phyloP scores from a whole-genome alignment of 768 basidiomycete species.

The Royoungia palumana region DNA sequence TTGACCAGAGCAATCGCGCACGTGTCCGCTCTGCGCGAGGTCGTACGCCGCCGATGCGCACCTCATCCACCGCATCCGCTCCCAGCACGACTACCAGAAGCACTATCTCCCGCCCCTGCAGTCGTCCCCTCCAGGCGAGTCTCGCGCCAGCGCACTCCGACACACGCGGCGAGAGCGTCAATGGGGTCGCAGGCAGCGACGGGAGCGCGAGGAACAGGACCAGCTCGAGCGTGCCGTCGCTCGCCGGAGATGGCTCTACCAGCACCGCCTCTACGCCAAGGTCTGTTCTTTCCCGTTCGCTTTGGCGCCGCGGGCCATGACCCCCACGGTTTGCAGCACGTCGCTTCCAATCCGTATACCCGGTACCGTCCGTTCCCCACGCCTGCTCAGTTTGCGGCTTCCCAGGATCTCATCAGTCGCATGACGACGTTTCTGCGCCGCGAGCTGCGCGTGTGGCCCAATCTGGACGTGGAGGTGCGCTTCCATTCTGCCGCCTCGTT shows the following conservation, averaged over 20 bases:
- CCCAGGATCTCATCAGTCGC: slow-evolving; percentile 68
- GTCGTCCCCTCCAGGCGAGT: slow-evolving; percentile 39
- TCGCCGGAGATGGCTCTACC: slow-evolving; percentile 76
- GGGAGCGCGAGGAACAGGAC: slow-evolving; percentile 57
- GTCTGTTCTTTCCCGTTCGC: slow-evolving; percentile 40
- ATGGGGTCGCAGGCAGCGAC: slow-evolving; percentile 54
- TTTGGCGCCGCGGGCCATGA: not conserved
- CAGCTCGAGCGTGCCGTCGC: slow-evolving; percentile 72
- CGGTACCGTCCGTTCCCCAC: slow-evolving; percentile 89
- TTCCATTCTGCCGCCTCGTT: slow-evolving; percentile 3
- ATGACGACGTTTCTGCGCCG: slow-evolving; percentile 80
- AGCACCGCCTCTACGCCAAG: slow-evolving; percentile 80
- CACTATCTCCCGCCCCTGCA: slow-evolving; percentile 69
- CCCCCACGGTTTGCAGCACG: slow-evolving; percentile 56
- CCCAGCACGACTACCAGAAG: slow-evolving; percentile 78
- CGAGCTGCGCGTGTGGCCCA: slow-evolving; percentile 84
- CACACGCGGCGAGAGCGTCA: slow-evolving; percentile 41
- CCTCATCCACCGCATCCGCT: slow-evolving; percentile 76
- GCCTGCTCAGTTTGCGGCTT: slow-evolving; percentile 76
- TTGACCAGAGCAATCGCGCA: slow-evolving; percentile 63
- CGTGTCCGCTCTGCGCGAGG: slow-evolving; percentile 74
- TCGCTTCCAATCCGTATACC: slow-evolving; percentile 84
- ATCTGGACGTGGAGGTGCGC: slow-evolving; percentile 84
- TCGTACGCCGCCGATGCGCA: slow-evolving; percentile 63
- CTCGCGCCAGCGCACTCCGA: slow-evolving; percentile 28